Conservation (phyloP, 2,329 filamentous ascomycete species). For the Ceratocystis smalleyi region DNA sequence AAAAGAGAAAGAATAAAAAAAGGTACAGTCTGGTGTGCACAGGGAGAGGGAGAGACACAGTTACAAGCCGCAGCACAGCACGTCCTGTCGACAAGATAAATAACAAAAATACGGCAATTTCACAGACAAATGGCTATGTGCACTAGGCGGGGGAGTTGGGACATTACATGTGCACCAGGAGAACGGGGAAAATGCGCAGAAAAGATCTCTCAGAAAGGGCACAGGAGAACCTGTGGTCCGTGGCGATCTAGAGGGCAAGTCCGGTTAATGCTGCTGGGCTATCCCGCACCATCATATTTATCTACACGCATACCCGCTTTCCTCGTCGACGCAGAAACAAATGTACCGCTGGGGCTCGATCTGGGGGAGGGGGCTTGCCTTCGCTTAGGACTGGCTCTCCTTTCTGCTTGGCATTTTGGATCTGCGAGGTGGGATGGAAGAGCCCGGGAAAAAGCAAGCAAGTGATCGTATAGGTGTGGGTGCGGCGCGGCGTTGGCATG, state of each 20-base stretch:
- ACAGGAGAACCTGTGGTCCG: constrained; percentile 1
- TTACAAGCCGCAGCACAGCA: not conserved
- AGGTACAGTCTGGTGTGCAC: not conserved
- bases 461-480: not conserved
- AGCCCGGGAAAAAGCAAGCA: not conserved
- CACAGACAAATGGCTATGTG: too few relatives aligned
- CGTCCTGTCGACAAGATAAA: not conserved
- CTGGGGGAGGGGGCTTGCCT: not conserved
- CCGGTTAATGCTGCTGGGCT: not conserved
- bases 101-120: not conserved
- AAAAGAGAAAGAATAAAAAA: too few relatives aligned
- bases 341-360: too few relatives aligned
- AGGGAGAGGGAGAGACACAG: constrained; percentile 6
- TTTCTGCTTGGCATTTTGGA: too few relatives aligned
- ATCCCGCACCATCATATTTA: not conserved
- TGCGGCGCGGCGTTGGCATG: not conserved
- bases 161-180: too few relatives aligned
- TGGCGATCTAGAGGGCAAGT: not conserved
- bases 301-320: too few relatives aligned
- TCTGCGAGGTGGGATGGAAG: too few relatives aligned
- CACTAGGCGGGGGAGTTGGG: too few relatives aligned
- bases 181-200: not conserved
- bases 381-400: too few relatives aligned
- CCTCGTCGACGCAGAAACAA: too few relatives aligned
- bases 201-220: not conserved